A percentile compares a stretch with the other conserved stretches of the same genome.
phyloP scores from a whole-genome alignment of 176 grass and related monocot genomes.

The Metroxylon sagu region DNA sequence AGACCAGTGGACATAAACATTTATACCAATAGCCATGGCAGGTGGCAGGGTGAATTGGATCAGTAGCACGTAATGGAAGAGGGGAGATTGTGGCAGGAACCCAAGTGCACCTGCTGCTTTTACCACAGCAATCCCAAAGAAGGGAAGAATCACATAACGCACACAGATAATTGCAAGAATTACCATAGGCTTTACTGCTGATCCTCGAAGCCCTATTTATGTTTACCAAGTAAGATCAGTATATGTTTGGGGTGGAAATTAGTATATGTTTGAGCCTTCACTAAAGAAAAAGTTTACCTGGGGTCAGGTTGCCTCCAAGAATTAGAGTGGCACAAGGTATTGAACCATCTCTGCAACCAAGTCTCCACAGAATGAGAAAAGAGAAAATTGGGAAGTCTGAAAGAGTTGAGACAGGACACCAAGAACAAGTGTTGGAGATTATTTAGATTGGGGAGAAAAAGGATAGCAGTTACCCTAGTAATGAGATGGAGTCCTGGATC shows the following conservation, averaged over 20 bases:
- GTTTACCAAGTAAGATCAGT: neutral
- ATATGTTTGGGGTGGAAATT: too few relatives aligned
- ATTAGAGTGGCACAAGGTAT: slow-evolving; percentile 59
- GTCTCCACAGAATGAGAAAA: neutral
- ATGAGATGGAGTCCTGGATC: slow-evolving; percentile 31
- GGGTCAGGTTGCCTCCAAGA: slow-evolving; percentile 50
- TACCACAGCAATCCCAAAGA: slow-evolving; percentile 38
- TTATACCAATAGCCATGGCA: slow-evolving; percentile 41
- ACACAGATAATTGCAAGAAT: slow-evolving; percentile 27
- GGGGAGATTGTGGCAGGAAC: slow-evolving; percentile 48
- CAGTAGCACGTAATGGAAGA: slow-evolving; percentile 49
- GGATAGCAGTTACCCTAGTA: slow-evolving; percentile 28
- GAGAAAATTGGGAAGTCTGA: too few relatives aligned
- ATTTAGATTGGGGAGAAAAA: neutral
- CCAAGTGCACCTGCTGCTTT: slow-evolving; percentile 34
- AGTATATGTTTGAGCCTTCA: too few relatives aligned
- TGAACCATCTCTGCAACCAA: slow-evolving; percentile 32
- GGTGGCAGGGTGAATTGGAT: slow-evolving; percentile 53
- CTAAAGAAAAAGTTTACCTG: slow-evolving; percentile 20
- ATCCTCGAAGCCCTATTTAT: slow-evolving; percentile 20
- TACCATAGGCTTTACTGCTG: slow-evolving; percentile 5
- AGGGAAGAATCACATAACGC: slow-evolving; percentile 33
- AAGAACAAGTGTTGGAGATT: too few relatives aligned
- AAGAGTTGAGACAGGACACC: too few relatives aligned
- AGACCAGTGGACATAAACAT: neutral